Evolutionary conservation across 371 early-diverging fungal species (phyloP), one percentile per base, ranked within the genome.

Genomic region (Saksenaea oblongispora): DNA sequence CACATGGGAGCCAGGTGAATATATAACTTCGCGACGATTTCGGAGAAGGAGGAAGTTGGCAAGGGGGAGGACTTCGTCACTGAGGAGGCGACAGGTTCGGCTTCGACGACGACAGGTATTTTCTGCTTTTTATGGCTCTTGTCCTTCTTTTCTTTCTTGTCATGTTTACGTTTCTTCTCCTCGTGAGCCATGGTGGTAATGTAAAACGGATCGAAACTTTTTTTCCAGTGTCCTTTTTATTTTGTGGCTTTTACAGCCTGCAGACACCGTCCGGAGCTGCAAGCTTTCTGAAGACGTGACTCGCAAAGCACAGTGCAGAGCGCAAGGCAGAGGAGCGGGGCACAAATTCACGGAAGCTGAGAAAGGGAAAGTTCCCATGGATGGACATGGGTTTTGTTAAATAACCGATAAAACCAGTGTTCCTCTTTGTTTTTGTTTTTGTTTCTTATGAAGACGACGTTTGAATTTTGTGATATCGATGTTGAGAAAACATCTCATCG

Each of bases 1-100:
- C 89, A 91, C 67, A 84, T 81, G 34, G 94, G 93, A 7, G 94
- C 87, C 62, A 94, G 78, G 58, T 90, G 89, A 65, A 93, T 76
- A 62, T 88, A 88, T 63, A 91, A 60, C 59, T 73, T 84, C 34
- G 80, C 80, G 56, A 78, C 78, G 56, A 87, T 78, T 73, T 88
- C 85, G 34, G 84, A 74, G 62, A 90, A 90, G 17, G 84, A 73
- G n/a, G 65, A 61, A 13, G 59, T n/a, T 58, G 58, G 63, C 31
- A 70, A 41, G 35, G 34, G 17, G 28, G 55, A 37, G 10, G 59
- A 37, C 18, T 14, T 18, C 56, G 10, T 58, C 34, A 53, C 39
- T 54, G 61, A 58, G 26, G 57, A 24, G 24, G 62, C 41, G 22
- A 63, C 56, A 11, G 69, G 65, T 18, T 65, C 44, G 34, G 54